phyloP scores from a whole-genome alignment of 768 basidiomycete genomes.

The Tephrocybe sp. region DNA sequence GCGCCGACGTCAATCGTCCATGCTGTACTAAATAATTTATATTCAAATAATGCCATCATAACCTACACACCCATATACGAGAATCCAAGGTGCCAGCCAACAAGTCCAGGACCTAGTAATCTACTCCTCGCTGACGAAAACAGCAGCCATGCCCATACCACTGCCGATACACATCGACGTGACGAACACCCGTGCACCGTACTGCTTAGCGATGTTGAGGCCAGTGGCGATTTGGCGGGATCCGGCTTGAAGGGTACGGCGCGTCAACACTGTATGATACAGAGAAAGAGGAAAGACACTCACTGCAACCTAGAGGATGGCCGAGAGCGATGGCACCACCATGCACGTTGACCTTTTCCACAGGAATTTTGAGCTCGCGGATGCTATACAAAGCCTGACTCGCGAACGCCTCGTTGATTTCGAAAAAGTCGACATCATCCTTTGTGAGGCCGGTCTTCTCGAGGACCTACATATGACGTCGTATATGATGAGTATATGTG shows the following conservation, averaged over 20 bases:
- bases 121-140: constrained; percentile 82
- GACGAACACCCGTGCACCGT: constrained; percentile 72
- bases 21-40: too few relatives aligned
- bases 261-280: not conserved
- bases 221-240: constrained; percentile 88
- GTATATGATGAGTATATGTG: too few relatives aligned
- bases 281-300: constrained; percentile 26
- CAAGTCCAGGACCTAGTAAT: too few relatives aligned
- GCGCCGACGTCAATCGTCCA: too few relatives aligned
- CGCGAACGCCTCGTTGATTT: constrained; percentile 92
- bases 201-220: constrained; percentile 76
- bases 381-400: constrained; percentile 76
- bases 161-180: constrained; percentile 91
- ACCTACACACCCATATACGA: too few relatives aligned
- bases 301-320: constrained; percentile 84
- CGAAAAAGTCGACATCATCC: constrained; percentile 84
- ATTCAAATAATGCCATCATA: too few relatives aligned
- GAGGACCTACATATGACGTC: constrained; percentile 45
- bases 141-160: constrained; percentile 89
- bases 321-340: constrained; percentile 91
- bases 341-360: constrained; percentile 79
- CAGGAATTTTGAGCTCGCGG: constrained; percentile 65
- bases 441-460: constrained; percentile 60
- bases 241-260: constrained; percentile 48
- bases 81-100: too few relatives aligned